Percentiles rank a stretch among this genome's conserved stretches.
These are phyloP conservation scores for Corniculantispora saksenae DNA, from an alignment of 2,329 filamentous ascomycete species.

Conservation along the genomic window DNA sequence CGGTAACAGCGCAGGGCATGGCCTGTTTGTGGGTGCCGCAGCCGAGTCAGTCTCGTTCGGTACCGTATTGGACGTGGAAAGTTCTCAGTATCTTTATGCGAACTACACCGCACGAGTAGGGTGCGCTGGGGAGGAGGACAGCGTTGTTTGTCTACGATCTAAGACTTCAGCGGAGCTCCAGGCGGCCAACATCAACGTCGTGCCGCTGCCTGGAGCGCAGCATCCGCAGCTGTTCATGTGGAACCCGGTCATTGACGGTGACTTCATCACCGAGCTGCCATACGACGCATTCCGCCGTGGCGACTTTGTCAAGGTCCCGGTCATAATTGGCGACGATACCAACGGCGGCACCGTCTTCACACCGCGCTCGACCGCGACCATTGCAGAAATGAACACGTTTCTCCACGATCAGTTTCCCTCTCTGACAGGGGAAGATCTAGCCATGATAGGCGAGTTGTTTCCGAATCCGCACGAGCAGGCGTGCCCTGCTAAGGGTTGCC, in stretches of 20 bases:
- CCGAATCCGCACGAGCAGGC: constrained; percentile 23
- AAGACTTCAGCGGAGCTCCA: constrained; percentile 38
- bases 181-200: constrained; percentile 33
- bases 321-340: constrained; percentile 39
- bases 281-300: constrained; percentile 44
- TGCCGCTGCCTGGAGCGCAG: constrained; percentile 36
- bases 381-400: constrained; percentile 25
- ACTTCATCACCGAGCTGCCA: constrained; percentile 43
- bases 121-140: constrained; percentile 42
- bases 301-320: constrained; percentile 49
- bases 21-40: constrained; percentile 48
- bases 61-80: constrained; percentile 46
- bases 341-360: constrained; percentile 32
- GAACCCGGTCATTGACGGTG: constrained; percentile 51
- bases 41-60: constrained; percentile 52
- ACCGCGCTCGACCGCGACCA: constrained; percentile 27
- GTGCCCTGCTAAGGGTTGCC: constrained; percentile 23
- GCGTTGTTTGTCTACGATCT: constrained; percentile 43
- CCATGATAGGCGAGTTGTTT: constrained; percentile 26
- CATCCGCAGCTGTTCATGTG: constrained; percentile 48
- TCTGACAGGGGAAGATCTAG: constrained; percentile 24
- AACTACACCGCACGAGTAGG: constrained; percentile 28
- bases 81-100: constrained; percentile 41
- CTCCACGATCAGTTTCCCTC: constrained; percentile 24
- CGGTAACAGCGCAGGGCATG: constrained; percentile 40